phyloP scores from a whole-genome alignment of 257 asterid species.

The Gentiana straminea region DNA sequence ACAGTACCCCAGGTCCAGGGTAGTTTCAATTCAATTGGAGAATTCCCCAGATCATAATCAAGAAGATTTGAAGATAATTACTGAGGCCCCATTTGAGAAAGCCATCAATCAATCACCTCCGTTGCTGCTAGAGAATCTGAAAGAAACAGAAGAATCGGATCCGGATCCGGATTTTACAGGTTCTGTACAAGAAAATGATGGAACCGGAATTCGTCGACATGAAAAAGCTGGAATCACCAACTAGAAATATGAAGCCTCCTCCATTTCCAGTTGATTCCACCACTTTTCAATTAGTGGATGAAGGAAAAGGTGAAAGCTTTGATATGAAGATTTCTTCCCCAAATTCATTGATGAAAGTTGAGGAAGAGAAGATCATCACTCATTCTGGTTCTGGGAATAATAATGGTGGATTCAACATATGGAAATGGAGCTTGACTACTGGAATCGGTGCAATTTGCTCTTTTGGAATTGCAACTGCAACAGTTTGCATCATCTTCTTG shows the following conservation, averaged over 20 bases:
- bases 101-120: conserved; percentile 9
- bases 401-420: conserved; percentile 27
- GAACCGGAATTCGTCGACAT: conserved; percentile 64
- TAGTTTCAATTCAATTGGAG: conserved; percentile 5
- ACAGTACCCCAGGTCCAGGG: conserved; percentile 20
- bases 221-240: conserved; percentile 55
- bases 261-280: conserved; percentile 14
- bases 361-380: conserved; percentile 6
- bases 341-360: conserved; percentile 7
- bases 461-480: conserved; percentile 54
- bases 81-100: conserved; percentile 10
- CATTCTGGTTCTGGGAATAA: conserved; percentile 11
- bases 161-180: conserved; percentile 54
- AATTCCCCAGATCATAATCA: conserved; percentile 11
- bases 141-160: conserved; percentile 11
- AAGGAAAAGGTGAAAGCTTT: conserved; percentile 16
- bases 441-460: conserved; percentile 78
- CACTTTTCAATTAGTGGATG: conserved; percentile 28
- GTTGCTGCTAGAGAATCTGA: conserved; percentile 3
- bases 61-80: conserved; percentile 9
- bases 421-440: conserved; percentile 50
- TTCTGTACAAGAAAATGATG: conserved; percentile 65
- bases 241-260: conserved; percentile 23
- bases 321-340: conserved; percentile 10
- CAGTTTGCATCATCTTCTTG: conserved; percentile 49